phyloP scores from a whole-genome alignment of 768 basidiomycete species.

The Russula sp. region DNA sequence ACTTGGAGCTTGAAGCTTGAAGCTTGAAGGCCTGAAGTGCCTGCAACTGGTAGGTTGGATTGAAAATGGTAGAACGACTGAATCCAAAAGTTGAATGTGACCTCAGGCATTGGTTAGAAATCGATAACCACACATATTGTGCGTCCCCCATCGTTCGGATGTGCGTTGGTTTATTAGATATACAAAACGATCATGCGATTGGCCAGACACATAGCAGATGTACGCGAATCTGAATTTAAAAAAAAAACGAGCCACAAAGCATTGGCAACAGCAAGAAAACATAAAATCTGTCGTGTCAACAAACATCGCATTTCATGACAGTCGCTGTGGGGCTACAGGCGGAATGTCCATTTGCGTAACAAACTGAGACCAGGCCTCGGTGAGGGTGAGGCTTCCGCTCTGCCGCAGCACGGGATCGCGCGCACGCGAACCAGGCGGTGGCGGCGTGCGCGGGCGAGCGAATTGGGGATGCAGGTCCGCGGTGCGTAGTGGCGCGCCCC shows the following conservation, averaged over 20 bases:
- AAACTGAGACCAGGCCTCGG: conserved; percentile 16
- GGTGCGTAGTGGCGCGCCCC: background rate
- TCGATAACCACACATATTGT: too few species aligned
- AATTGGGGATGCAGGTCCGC: background rate
- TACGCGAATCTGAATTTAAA: background rate
- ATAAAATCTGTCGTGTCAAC: too few species aligned
- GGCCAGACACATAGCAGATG: too few species aligned
- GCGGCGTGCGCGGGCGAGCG: background rate
- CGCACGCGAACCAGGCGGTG: background rate
- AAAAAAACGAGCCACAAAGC: background rate
- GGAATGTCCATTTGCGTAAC: conserved; percentile 13
- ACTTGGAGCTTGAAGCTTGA: too few species aligned
- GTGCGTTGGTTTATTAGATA: too few species aligned
- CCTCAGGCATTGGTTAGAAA: too few species aligned
- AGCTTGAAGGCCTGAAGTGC: too few species aligned
- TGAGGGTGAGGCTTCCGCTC: conserved; percentile 16
- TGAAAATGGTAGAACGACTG: too few species aligned
- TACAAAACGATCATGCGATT: too few species aligned
- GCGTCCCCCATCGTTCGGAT: too few species aligned
- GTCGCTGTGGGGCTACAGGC: background rate
- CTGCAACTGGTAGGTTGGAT: too few species aligned
- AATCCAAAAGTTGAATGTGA: too few species aligned
- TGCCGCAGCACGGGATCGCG: conserved; percentile 15
- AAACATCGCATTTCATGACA: background rate
- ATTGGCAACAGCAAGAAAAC: background rate